Percentiles rank a stretch among this genome's conserved stretches.
These are phyloP conservation scores for Flueggea neowawraea DNA, from an alignment of 441 rosid genomes.

Conservation along the genomic window DNA sequence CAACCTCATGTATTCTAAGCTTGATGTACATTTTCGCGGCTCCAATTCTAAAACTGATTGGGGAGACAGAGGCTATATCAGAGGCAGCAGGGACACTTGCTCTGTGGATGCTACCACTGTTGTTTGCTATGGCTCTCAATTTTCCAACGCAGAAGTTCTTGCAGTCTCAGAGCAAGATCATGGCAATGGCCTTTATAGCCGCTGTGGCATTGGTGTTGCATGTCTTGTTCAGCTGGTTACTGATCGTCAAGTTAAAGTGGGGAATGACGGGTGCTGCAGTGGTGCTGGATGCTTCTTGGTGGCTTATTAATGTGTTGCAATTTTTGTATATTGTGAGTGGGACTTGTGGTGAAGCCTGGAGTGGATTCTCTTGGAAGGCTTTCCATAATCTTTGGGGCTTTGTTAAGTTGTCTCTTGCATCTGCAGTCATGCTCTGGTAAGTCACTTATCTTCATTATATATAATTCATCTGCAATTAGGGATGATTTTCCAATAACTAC, in stretches of 20 bases:
- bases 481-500: no score
- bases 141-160: slow-evolving; percentile 75
- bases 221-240: slow-evolving; percentile 39
- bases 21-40: slow-evolving; percentile 69
- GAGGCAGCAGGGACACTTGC: slow-evolving; percentile 61
- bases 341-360: slow-evolving; percentile 59
- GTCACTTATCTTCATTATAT: background rate
- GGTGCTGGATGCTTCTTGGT: slow-evolving; percentile 57
- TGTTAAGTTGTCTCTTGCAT: slow-evolving; percentile 54
- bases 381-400: slow-evolving; percentile 64
- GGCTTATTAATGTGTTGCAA: slow-evolving; percentile 38
- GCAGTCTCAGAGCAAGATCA: slow-evolving; percentile 83
- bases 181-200: slow-evolving; percentile 67
- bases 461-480: background rate
- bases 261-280: slow-evolving; percentile 75
- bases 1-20: slow-evolving; percentile 42
- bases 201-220: slow-evolving; percentile 48
- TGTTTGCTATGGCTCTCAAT: slow-evolving; percentile 75
- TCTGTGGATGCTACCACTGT: slow-evolving; percentile 66
- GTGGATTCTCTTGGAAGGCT: slow-evolving; percentile 60
- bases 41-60: slow-evolving; percentile 54
- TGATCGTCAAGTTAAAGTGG: slow-evolving; percentile 61
- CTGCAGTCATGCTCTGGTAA: slow-evolving; percentile 79
- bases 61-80: slow-evolving; percentile 57
- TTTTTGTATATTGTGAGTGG: slow-evolving; percentile 37